These are phyloP conservation scores for Hyaloscypha hepaticicola DNA, from an alignment of 495 filamentous ascomycete genomes.

Conservation along the genomic window DNA sequence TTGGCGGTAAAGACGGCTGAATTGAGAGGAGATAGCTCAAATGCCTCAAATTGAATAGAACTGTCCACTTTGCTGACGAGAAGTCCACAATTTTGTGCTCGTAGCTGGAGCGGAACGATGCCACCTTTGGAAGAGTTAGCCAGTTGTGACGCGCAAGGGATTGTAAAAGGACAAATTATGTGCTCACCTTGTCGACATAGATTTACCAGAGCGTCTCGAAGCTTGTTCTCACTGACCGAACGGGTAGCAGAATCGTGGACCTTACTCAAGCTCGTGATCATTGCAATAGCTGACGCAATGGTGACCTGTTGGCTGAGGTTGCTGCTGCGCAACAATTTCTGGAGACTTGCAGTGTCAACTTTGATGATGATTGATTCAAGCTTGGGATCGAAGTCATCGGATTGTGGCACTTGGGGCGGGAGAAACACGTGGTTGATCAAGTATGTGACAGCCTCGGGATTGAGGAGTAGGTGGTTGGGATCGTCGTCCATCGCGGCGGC, in stretches of 20 bases:
- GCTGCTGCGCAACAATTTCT: not conserved
- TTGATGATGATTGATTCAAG: not conserved
- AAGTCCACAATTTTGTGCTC: not conserved
- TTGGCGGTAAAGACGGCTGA: conserved; percentile 42
- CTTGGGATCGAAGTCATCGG: conserved; percentile 37
- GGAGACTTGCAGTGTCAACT: not conserved
- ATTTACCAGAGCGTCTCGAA: not conserved
- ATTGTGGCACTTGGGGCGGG: conserved; percentile 55
- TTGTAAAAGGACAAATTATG: not conserved
- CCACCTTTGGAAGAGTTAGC: not conserved
- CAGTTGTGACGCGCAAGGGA: not conserved
- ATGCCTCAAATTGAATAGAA: conserved; percentile 44
- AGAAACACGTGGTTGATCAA: conserved; percentile 52
- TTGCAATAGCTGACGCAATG: not conserved
- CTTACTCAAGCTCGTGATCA: not conserved
- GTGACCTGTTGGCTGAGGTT: not conserved
- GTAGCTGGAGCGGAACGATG: not conserved
- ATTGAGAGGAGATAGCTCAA: conserved; percentile 56
- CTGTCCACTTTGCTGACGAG: not conserved
- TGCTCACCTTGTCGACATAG: not conserved
- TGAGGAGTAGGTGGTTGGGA: not conserved
- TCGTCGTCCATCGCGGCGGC: not conserved
- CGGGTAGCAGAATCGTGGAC: not conserved
- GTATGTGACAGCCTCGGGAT: not conserved
- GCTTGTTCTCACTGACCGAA: not conserved